phyloP scores from a whole-genome alignment of 1,284 basidiomycete species.

The Sporisorium reilianum region DNA sequence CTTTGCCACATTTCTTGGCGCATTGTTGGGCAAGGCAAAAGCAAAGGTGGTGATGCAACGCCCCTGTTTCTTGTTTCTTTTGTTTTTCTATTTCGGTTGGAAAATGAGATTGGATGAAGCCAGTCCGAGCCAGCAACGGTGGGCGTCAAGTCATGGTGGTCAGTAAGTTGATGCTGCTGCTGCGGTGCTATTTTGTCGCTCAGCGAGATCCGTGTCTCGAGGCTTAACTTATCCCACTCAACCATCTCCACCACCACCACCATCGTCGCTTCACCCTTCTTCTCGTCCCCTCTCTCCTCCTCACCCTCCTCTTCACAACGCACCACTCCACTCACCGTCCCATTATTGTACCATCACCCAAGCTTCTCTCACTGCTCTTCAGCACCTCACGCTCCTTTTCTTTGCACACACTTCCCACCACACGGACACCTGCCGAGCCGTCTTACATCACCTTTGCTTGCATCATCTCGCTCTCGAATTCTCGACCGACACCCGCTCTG shows the following conservation, averaged over 20 bases:
- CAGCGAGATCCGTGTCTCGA: neutral
- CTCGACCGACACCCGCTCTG: neutral
- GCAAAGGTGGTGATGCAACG: conserved; percentile 11
- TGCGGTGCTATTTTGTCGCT: neutral
- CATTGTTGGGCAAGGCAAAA: neutral
- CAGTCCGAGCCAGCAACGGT: conserved; percentile 8
- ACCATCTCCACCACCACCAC: conserved; percentile 9
- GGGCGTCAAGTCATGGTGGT: neutral
- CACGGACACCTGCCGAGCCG: conserved; percentile 1
- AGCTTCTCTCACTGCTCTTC: conserved; percentile 39
- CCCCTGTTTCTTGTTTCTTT: neutral
- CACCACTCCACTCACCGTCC: neutral
- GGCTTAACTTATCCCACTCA: neutral
- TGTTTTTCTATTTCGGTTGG: neutral
- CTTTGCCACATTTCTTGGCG: conserved; percentile 1
- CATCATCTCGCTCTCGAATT: neutral
- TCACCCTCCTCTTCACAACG: neutral
- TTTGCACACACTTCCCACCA: neutral
- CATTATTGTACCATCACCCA: conserved; percentile 3
- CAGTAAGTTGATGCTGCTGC: neutral
- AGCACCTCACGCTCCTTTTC: conserved; percentile 34
- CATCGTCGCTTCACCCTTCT: conserved; percentile 3
- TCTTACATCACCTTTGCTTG: neutral
- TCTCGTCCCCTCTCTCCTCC: neutral
- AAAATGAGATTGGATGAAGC: conserved; percentile 2